These are phyloP conservation scores for Tolypocladium inflatum DNA, from an alignment of 2,329 filamentous ascomycete genomes.

Conservation along the genomic window DNA sequence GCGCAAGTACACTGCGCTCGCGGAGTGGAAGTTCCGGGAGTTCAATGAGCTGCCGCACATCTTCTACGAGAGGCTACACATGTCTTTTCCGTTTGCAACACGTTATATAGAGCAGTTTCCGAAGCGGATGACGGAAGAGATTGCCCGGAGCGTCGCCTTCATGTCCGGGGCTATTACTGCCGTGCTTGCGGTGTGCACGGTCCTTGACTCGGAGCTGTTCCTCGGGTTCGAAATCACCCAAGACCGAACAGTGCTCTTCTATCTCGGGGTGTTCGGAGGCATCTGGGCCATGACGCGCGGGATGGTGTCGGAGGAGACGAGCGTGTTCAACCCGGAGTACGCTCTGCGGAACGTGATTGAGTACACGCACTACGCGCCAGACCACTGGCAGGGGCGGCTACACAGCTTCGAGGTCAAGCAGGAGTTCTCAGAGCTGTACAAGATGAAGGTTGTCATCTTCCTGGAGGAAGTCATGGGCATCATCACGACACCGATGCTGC, in stretches of 20 bases:
- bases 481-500: constrained; percentile 79
- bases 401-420: constrained; percentile 88
- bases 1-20: constrained; percentile 82
- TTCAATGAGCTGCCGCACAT: constrained; percentile 95
- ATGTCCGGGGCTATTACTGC: constrained; percentile 78
- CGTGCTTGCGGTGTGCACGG: constrained; percentile 71
- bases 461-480: constrained; percentile 88
- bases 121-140: constrained; percentile 83
- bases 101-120: constrained; percentile 94
- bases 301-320: constrained; percentile 76
- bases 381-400: constrained; percentile 80
- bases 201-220: constrained; percentile 88
- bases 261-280: constrained; percentile 71
- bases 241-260: constrained; percentile 84
- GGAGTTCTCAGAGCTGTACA: constrained; percentile 85
- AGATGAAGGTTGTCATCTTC: constrained; percentile 87
- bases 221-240: constrained; percentile 85
- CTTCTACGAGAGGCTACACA: constrained; percentile 80
- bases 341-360: constrained; percentile 82
- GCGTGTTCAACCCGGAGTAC: constrained; percentile 86
- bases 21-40: constrained; percentile 96
- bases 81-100: constrained; percentile 89
- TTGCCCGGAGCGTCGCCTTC: constrained; percentile 79
- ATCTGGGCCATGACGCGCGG: constrained; percentile 79
- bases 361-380: constrained; percentile 85